Percentiles rank a stretch among this genome's conserved stretches.
phyloP scores from a whole-genome alignment of 1,139 yeast species.

The Geotrichum carabidarum region DNA sequence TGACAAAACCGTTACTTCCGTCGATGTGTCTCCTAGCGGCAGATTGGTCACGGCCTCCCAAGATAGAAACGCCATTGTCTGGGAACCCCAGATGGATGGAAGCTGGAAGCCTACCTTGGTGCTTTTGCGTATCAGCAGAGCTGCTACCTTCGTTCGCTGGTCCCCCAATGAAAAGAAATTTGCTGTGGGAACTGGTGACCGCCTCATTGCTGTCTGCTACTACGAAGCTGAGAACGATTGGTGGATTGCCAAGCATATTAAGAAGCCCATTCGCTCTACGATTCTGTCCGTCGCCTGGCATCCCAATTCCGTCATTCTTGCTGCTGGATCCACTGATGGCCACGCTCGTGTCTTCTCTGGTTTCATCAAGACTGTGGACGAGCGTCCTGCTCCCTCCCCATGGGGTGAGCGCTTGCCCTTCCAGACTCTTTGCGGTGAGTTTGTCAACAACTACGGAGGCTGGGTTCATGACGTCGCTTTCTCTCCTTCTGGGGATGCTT shows the following conservation, averaged over 20 bases:
- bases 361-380: slow-evolving; percentile 81
- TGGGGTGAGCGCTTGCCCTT: slow-evolving; percentile 98
- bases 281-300: slow-evolving; percentile 89
- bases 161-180: slow-evolving; percentile 88
- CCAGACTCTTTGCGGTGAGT: slow-evolving; percentile 88
- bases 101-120: slow-evolving; percentile 84
- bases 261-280: slow-evolving; percentile 87
- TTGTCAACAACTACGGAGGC: slow-evolving; percentile 67
- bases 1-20: slow-evolving; percentile 91
- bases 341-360: slow-evolving; percentile 93
- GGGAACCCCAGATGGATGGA: slow-evolving; percentile 69
- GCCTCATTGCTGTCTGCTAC: slow-evolving; percentile 92
- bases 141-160: slow-evolving; percentile 93
- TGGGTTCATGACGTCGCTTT: slow-evolving; percentile 93
- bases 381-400: slow-evolving; percentile 69
- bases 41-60: slow-evolving; percentile 95
- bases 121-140: slow-evolving; percentile 82
- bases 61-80: slow-evolving; percentile 94
- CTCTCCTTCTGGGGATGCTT: slow-evolving; percentile 69
- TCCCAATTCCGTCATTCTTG: slow-evolving; percentile 81
- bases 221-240: slow-evolving; percentile 95
- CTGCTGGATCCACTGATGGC: slow-evolving; percentile 92
- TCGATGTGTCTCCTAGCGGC: slow-evolving; percentile 85
- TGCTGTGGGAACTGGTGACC: slow-evolving; percentile 95
- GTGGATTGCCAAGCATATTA: slow-evolving; percentile 98